A percentile compares a stretch with the other conserved stretches of the same genome.
Conservation (phyloP, 495 filamentous ascomycete species). For the Pyrenula aspistea region DNA sequence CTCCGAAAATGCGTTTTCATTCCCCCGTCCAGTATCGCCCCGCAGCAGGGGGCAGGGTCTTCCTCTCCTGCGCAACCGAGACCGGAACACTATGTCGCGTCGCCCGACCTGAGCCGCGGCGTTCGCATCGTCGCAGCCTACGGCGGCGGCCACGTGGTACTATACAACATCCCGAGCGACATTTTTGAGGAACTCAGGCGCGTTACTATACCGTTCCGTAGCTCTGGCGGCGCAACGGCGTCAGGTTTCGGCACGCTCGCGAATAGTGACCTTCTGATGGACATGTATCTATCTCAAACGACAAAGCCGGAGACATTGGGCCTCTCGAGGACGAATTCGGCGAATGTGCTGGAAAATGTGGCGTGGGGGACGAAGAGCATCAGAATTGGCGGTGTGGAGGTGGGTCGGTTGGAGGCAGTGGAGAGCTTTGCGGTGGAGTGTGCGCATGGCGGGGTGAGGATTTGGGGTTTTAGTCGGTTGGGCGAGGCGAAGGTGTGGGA, state of each 20-base stretch:
- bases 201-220: background rate
- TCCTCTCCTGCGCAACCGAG: slow-evolving; percentile 25
- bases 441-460: background rate
- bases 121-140: slow-evolving; percentile 52
- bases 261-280: background rate
- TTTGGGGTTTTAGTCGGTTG: background rate
- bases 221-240: background rate
- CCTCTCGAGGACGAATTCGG: background rate
- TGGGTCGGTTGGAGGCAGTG: background rate
- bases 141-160: slow-evolving; percentile 33
- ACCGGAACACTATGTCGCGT: slow-evolving; percentile 42
- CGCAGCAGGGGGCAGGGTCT: slow-evolving; percentile 27
- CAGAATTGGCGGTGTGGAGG: background rate
- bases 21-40: slow-evolving; percentile 20
- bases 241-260: background rate
- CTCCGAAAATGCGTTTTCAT: slow-evolving; percentile 28
- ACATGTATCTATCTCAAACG: background rate
- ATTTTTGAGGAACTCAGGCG: slow-evolving; percentile 24
- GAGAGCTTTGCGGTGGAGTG: background rate
- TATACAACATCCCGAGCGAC: slow-evolving; percentile 56
- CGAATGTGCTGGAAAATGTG: background rate
- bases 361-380: background rate
- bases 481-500: background rate
- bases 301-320: background rate
- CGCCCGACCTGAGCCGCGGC: slow-evolving; percentile 48